phyloP scores from a whole-genome alignment of 352 stramenopile genomes.

The Globisporangium nagaii region DNA sequence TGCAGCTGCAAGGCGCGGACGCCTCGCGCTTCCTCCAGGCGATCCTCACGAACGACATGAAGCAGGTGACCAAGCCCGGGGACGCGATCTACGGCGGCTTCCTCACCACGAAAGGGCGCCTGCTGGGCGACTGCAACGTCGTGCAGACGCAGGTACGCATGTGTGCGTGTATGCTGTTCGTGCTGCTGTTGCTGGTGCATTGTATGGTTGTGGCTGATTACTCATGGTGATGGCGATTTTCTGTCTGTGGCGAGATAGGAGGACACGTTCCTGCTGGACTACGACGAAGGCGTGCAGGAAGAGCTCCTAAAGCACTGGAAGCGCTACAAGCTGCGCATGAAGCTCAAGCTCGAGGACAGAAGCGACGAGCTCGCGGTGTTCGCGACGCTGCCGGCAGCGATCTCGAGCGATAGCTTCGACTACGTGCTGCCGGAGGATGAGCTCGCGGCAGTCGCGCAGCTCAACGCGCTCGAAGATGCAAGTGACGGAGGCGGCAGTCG shows the following conservation, averaged over 20 bases:
- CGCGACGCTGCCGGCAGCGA: conserved; percentile 38
- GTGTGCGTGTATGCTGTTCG: neutral
- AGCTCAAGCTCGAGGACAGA: conserved; percentile 66
- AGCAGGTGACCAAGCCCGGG: conserved; percentile 33
- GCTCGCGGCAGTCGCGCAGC: conserved; percentile 21
- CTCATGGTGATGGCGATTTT: no score
- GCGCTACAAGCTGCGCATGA: conserved; percentile 86
- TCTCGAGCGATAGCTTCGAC: conserved; percentile 18
- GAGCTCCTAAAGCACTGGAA: conserved; percentile 81
- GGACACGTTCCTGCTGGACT: conserved; percentile 71
- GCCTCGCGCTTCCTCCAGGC: conserved; percentile 73
- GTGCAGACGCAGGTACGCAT: conserved; percentile 46
- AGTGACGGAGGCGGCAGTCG: conserved; percentile 13
- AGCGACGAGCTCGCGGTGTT: conserved; percentile 44
- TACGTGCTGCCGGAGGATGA: conserved; percentile 12
- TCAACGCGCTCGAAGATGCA: conserved; percentile 27
- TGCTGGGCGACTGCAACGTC: conserved; percentile 75
- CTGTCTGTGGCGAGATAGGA: conserved; percentile 14
- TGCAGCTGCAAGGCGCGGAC: conserved; percentile 70
- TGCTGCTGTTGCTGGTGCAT: neutral
- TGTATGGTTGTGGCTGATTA: neutral
- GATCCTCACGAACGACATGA: conserved; percentile 85
- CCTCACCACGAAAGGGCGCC: conserved; percentile 69
- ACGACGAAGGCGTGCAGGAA: conserved; percentile 50
- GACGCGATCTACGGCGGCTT: conserved; percentile 76